Evolutionary conservation across 768 basidiomycete genomes (phyloP).

Genomic region (Calocera cornea): DNA sequence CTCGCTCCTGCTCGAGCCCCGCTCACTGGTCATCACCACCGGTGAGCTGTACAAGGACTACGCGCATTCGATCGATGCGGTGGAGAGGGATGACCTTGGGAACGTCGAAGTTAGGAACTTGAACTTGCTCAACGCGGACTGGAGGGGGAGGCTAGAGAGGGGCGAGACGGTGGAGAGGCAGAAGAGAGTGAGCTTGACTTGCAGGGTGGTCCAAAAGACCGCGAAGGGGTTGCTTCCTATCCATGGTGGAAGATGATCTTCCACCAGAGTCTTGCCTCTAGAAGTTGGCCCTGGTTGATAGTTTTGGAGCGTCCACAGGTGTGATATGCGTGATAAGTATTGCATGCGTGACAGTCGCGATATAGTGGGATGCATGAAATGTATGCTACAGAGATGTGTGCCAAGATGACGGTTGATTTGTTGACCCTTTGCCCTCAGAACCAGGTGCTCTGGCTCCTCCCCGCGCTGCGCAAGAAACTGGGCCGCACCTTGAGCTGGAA

Average conservation of each 20-base stretch:
- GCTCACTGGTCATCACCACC: constrained; percentile 70
- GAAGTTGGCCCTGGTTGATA: not conserved
- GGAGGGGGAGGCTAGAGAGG: constrained; percentile 28
- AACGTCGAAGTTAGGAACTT: constrained; percentile 36
- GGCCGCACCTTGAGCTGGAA: not conserved
- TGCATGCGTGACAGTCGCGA: too few relatives aligned
- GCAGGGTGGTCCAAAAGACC: constrained; percentile 55
- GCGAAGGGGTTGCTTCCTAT: not conserved
- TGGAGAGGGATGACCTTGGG: constrained; percentile 34
- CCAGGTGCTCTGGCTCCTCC: not conserved
- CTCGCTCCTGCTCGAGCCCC: constrained; percentile 68
- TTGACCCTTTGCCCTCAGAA: not conserved
- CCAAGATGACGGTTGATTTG: not conserved
- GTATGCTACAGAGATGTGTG: not conserved
- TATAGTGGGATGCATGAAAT: not conserved
- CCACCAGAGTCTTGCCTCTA: not conserved
- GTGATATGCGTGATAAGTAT: too few relatives aligned
- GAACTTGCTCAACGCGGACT: constrained; percentile 34
- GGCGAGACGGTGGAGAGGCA: constrained; percentile 45
- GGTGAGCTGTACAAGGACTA: constrained; percentile 52
- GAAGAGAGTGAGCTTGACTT: constrained; percentile 70
- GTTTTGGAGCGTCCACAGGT: not conserved
- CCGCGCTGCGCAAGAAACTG: not conserved
- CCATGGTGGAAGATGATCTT: not conserved
- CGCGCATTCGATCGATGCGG: constrained; percentile 68